These are phyloP conservation scores for Saccharomycopsis hybrid DNA, from an alignment of 1,139 yeast species.

Conservation along the genomic window DNA sequence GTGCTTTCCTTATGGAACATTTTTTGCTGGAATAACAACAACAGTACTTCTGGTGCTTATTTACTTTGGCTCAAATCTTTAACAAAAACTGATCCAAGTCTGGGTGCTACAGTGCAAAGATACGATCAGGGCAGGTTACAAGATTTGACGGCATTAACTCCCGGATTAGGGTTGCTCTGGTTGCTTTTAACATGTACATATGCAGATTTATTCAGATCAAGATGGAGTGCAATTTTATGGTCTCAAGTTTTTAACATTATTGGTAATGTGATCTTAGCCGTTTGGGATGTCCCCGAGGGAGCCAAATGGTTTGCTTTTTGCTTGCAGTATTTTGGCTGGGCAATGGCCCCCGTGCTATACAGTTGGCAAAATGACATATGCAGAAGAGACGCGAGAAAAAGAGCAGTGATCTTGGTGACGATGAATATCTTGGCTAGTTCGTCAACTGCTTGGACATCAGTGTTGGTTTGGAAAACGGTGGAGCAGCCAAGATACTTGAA, in stretches of 20 bases:
- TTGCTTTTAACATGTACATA: slow-evolving; percentile 37
- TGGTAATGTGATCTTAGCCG: slow-evolving; percentile 38
- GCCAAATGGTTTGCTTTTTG: slow-evolving; percentile 43
- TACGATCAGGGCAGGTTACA: slow-evolving; percentile 37
- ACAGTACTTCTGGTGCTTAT: slow-evolving; percentile 46
- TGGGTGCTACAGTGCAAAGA: slow-evolving; percentile 24
- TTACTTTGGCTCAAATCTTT: slow-evolving; percentile 47
- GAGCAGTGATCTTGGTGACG: slow-evolving; percentile 35
- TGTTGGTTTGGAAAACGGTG: slow-evolving; percentile 29
- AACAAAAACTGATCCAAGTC: slow-evolving; percentile 18
- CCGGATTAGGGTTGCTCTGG: slow-evolving; percentile 47
- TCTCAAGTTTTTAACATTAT: slow-evolving; percentile 44
- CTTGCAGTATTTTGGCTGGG: slow-evolving; percentile 40
- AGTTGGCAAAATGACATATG: slow-evolving; percentile 37
- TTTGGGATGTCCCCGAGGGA: slow-evolving; percentile 39
- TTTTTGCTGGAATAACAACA: slow-evolving; percentile 58
- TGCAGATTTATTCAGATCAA: slow-evolving; percentile 46
- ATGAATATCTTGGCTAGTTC: slow-evolving; percentile 37
- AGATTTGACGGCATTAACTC: slow-evolving; percentile 36
- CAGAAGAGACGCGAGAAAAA: slow-evolving; percentile 33
- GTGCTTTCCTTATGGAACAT: slow-evolving; percentile 47
- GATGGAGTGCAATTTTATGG: slow-evolving; percentile 51
- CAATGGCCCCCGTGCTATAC: slow-evolving; percentile 32
- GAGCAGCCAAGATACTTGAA: slow-evolving; percentile 24
- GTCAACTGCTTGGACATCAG: slow-evolving; percentile 36